Evolutionary conservation across 768 basidiomycete species (phyloP).

Genomic region (Russula vinacea): DNA sequence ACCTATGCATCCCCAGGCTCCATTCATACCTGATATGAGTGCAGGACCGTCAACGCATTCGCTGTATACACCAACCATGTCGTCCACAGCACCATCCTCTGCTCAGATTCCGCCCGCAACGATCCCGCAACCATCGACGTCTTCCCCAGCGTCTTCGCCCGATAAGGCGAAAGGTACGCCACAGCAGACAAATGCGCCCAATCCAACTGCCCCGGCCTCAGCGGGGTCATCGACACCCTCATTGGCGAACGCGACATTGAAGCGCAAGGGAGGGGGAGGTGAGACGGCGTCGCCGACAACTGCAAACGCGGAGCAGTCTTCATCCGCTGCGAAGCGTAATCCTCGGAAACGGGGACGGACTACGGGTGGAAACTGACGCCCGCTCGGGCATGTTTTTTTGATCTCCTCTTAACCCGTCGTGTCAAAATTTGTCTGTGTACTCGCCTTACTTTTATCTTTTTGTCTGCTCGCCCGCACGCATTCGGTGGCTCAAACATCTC

Average conservation of each 20-base stretch:
- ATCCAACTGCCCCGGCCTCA: constrained; percentile 20
- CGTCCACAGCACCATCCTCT: constrained; percentile 25
- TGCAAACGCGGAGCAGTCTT: constrained; percentile 43
- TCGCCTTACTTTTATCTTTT: not conserved
- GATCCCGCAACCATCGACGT: constrained; percentile 33
- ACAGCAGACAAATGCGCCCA: constrained; percentile 29
- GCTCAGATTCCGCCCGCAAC: constrained; percentile 41
- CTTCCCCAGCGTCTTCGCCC: constrained; percentile 21
- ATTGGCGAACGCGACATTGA: constrained; percentile 35
- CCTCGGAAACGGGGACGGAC: constrained; percentile 57
- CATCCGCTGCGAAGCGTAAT: constrained; percentile 47
- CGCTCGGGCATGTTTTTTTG: constrained; percentile 13
- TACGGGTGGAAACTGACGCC: constrained; percentile 43
- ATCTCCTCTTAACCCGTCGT: not conserved
- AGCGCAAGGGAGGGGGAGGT: constrained; percentile 36
- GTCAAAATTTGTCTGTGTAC: constrained; percentile 11
- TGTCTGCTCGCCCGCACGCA: constrained; percentile 15
- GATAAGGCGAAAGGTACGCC: constrained; percentile 30
- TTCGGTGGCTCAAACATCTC: constrained; percentile 26
- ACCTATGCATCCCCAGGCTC: constrained; percentile 22
- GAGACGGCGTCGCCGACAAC: constrained; percentile 52
- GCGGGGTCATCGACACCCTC: constrained; percentile 34
- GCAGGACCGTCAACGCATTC: constrained; percentile 27
- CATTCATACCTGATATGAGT: constrained; percentile 23
- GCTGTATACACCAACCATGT: constrained; percentile 22